Evolutionary conservation across 495 filamentous ascomycete species (phyloP).

Genomic region (Aspergillus ellipticus): DNA sequence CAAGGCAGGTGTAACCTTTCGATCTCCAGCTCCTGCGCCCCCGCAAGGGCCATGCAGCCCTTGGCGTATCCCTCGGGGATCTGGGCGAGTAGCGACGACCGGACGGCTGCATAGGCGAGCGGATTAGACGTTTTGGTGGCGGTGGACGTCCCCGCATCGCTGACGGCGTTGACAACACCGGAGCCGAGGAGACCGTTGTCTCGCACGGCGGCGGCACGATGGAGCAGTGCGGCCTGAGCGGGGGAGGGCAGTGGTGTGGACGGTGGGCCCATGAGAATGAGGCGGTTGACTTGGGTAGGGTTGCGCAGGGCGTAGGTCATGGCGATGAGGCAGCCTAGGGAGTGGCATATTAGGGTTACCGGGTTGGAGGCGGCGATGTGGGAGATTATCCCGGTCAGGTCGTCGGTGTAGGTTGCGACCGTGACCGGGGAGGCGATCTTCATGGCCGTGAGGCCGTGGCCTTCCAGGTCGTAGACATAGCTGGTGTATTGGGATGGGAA

Average conservation of each 20-base stretch:
- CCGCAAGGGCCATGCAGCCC: slow-evolving; percentile 47
- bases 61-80: slow-evolving; percentile 55
- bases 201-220: slow-evolving; percentile 39
- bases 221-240: slow-evolving; percentile 20
- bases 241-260: slow-evolving; percentile 35
- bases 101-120: slow-evolving; percentile 34
- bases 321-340: slow-evolving; percentile 41
- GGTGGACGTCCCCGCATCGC: slow-evolving; percentile 28
- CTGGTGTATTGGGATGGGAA: no score
- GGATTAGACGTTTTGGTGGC: slow-evolving; percentile 33
- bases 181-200: slow-evolving; percentile 36
- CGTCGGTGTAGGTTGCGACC: no score
- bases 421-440: no score
- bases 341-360: no score
- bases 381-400: no score
- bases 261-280: slow-evolving; percentile 44
- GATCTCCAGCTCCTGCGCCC: slow-evolving; percentile 26
- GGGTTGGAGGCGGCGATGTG: no score
- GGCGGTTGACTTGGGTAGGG: slow-evolving; percentile 30
- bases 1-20: slow-evolving; percentile 20
- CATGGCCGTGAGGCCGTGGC: no score
- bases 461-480: no score
- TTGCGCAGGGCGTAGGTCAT: slow-evolving; percentile 35
- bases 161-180: slow-evolving; percentile 34
- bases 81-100: slow-evolving; percentile 39